These are phyloP conservation scores for Bertia moriformis DNA, from an alignment of 2,329 filamentous ascomycete genomes.

Conservation along the genomic window DNA sequence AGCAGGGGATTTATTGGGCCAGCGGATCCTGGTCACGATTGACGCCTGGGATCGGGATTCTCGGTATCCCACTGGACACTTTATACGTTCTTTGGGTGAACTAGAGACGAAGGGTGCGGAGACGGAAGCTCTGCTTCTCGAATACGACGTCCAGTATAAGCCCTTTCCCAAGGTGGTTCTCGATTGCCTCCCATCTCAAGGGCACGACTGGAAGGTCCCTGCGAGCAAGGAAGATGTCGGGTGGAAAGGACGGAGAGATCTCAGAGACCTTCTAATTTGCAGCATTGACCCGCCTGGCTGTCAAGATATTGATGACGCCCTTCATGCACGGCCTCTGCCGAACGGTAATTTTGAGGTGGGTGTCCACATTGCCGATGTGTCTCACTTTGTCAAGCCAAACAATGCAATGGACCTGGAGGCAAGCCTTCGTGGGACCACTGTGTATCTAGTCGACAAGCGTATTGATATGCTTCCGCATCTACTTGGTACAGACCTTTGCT, in stretches of 20 bases:
- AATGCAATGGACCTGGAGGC: constrained; percentile 96
- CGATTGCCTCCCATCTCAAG: constrained; percentile 80
- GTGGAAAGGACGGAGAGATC: constrained; percentile 73
- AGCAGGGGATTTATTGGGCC: constrained; percentile 73
- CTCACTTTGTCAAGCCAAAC: constrained; percentile 91
- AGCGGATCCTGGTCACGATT: constrained; percentile 82
- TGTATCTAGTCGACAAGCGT: constrained; percentile 95
- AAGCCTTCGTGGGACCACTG: constrained; percentile 83
- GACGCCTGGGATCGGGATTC: constrained; percentile 93
- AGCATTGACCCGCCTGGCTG: constrained; percentile 94
- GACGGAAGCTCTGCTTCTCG: constrained; percentile 82
- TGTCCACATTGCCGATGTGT: constrained; percentile 98
- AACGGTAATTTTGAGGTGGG: constrained; percentile 95
- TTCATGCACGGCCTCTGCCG: constrained; percentile 70
- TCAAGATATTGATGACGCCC: constrained; percentile 94
- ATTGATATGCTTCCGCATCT: constrained; percentile 99
- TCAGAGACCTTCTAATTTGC: constrained; percentile 77
- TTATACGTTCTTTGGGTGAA: constrained; percentile 82
- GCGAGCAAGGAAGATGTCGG: constrained; percentile 56
- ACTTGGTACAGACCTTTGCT: constrained; percentile 89
- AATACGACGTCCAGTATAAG: constrained; percentile 94
- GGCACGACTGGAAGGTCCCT: constrained; percentile 88
- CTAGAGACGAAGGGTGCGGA: constrained; percentile 95
- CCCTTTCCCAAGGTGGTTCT: constrained; percentile 92
- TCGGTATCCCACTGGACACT: constrained; percentile 81